These are phyloP conservation scores for Myochromella boudieri DNA, from an alignment of 768 basidiomycete species.

Conservation along the genomic window DNA sequence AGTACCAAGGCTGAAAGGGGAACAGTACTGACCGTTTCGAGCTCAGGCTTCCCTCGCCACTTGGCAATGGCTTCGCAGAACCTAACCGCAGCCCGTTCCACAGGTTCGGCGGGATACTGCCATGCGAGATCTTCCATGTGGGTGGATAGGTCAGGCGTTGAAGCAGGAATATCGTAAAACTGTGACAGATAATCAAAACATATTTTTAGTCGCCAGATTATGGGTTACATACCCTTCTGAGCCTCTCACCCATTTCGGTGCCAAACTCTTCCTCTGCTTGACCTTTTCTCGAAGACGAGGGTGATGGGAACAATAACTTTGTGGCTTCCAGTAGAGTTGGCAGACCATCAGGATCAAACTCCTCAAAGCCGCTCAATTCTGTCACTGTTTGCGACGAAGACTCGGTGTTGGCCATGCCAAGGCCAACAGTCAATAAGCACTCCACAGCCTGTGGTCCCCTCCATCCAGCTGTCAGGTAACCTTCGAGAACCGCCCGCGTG, in stretches of 20 bases:
- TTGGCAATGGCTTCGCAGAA: constrained; percentile 81
- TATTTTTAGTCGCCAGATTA: not conserved
- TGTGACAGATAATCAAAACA: constrained; percentile 26
- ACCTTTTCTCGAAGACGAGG: constrained; percentile 38
- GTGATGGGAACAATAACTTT: constrained; percentile 66
- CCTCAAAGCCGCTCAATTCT: constrained; percentile 39
- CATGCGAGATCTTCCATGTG: constrained; percentile 80
- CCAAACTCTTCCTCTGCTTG: constrained; percentile 72
- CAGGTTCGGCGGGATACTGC: constrained; percentile 79
- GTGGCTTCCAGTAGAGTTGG: constrained; percentile 67
- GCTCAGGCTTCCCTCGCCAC: constrained; percentile 85
- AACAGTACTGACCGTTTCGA: constrained; percentile 60
- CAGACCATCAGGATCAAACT: constrained; percentile 76
- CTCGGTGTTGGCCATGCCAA: constrained; percentile 41
- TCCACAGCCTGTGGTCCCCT: constrained; percentile 68
- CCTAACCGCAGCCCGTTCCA: constrained; percentile 74
- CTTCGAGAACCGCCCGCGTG: constrained; percentile 83
- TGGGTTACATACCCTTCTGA: constrained; percentile 58
- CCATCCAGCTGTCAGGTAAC: constrained; percentile 84
- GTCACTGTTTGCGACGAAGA: constrained; percentile 34
- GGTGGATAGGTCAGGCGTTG: constrained; percentile 72
- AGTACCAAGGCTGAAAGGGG: constrained; percentile 19
- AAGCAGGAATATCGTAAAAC: constrained; percentile 76
- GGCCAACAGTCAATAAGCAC: constrained; percentile 70
- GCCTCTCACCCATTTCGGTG: constrained; percentile 69